Percentiles rank a stretch among this genome's conserved stretches.
Evolutionary conservation across 208 protist genomes (phyloP).

Genomic region (Porcisia hertigi): DNA sequence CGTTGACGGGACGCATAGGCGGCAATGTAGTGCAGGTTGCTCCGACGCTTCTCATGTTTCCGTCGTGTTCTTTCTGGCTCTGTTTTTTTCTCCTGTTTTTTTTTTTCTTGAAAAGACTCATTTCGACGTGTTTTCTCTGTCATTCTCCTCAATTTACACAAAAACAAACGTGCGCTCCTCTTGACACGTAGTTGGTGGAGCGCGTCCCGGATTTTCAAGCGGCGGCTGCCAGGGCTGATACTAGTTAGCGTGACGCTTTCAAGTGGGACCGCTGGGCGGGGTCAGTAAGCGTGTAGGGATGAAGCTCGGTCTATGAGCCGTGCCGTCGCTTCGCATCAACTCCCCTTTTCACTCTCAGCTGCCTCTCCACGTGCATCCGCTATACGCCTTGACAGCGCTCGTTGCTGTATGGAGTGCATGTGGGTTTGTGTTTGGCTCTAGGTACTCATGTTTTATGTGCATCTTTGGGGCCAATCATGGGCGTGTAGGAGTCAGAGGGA

Average conservation of each 20-base stretch:
- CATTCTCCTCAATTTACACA: not conserved
- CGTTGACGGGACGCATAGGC: not conserved
- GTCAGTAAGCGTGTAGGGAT: not conserved
- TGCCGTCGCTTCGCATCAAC: not conserved
- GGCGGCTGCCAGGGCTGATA: too few species aligned
- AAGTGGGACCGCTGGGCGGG: not conserved
- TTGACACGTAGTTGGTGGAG: too few species aligned
- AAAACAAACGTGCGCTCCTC: not conserved
- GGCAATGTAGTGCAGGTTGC: not conserved
- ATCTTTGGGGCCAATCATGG: not conserved
- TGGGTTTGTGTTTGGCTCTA: not conserved
- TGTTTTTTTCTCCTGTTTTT: constrained; percentile 21
- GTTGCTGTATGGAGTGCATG: not conserved
- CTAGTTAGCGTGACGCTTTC: not conserved
- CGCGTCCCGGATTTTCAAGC: too few species aligned
- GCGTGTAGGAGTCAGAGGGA: not conserved
- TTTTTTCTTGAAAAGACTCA: not conserved
- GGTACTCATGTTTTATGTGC: not conserved
- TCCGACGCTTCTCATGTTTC: constrained; percentile 15
- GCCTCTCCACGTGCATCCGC: not conserved
- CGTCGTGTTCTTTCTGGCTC: constrained; percentile 6
- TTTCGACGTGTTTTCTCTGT: not conserved
- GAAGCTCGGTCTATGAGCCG: not conserved
- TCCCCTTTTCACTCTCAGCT: not conserved
- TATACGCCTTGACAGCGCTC: not conserved